phyloP scores from a whole-genome alignment of 116 monocot genomes.

The Cymodocea nodosa region DNA sequence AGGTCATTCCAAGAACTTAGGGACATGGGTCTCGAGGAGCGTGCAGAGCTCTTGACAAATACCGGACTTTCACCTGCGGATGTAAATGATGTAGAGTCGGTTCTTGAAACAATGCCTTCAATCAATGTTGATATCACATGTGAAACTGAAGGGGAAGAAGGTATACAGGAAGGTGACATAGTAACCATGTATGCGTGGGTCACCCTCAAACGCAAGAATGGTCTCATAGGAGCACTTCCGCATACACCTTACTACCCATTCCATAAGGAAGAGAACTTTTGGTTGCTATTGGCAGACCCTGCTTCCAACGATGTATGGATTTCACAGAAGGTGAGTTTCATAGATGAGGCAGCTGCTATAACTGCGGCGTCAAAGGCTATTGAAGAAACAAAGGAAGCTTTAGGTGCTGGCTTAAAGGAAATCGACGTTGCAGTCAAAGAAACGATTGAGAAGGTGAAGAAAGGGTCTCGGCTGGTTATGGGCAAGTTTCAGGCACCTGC shows the following conservation, averaged over 20 bases:
- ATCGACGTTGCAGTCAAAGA: conserved; percentile 37
- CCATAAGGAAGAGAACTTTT: conserved; percentile 80
- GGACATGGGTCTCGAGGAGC: conserved; percentile 43
- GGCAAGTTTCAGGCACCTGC: conserved; percentile 77
- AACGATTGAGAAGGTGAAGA: conserved; percentile 65
- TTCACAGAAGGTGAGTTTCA: conserved; percentile 84
- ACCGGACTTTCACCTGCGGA: conserved; percentile 39
- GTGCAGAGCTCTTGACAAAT: conserved; percentile 47
- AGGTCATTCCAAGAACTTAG: conserved; percentile 57
- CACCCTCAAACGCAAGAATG: conserved; percentile 49
- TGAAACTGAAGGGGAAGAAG: conserved; percentile 88
- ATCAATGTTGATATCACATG: conserved; percentile 56
- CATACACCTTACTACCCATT: conserved; percentile 76
- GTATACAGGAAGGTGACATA: conserved; percentile 76
- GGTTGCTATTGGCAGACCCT: conserved; percentile 69
- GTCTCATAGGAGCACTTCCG: conserved; percentile 49
- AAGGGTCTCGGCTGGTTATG: conserved; percentile 63
- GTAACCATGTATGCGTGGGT: conserved; percentile 88
- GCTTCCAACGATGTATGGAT: conserved; percentile 71
- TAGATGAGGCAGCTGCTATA: conserved; percentile 57
- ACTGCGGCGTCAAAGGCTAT: conserved; percentile 57
- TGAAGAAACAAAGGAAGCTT: conserved; percentile 50
- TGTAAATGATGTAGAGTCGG: conserved; percentile 47
- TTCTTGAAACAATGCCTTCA: conserved; percentile 70
- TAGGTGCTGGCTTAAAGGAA: conserved; percentile 51